Conservation (phyloP, 169 alveolate genomes). For the Plasmodium gallinaceum region DNA sequence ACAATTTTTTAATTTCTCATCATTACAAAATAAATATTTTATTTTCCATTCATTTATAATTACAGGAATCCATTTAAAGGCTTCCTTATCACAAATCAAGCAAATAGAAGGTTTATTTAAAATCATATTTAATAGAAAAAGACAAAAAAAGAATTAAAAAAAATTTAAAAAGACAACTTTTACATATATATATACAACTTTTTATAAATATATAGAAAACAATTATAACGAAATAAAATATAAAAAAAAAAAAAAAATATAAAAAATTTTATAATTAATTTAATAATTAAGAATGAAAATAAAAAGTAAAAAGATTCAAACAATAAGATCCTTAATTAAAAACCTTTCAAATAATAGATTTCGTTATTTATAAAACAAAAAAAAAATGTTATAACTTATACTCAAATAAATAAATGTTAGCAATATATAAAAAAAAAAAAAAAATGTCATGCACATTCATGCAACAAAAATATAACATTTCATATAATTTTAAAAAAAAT, state of each 20-base stretch:
- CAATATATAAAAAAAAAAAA: slow-evolving; percentile 46
- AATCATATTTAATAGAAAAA: slow-evolving; percentile 13
- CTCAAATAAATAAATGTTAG: too few relatives aligned
- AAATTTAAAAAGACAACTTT: not conserved
- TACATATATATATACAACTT: not conserved
- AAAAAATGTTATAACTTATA: not conserved
- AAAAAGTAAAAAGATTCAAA: too few relatives aligned
- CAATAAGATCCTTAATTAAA: too few relatives aligned
- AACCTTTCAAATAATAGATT: too few relatives aligned
- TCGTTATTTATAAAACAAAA: not conserved
- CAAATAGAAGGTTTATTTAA: slow-evolving; percentile 15
- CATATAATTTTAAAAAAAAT: not conserved
- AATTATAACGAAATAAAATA: too few relatives aligned
- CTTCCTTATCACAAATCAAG: slow-evolving; percentile 56
- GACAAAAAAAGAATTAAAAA: not conserved
- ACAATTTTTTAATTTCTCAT: slow-evolving; percentile 36
- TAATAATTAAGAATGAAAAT: too few relatives aligned
- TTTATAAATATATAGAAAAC: not conserved
- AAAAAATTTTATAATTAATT: too few relatives aligned
- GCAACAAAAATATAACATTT: not conserved
- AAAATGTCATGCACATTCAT: slow-evolving; percentile 40
- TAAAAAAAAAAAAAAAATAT: too few relatives aligned
- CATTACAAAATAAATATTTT: slow-evolving; percentile 57
- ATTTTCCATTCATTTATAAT: slow-evolving; percentile 35
- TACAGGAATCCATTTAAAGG: slow-evolving; percentile 43